Percentiles rank a stretch among this genome's conserved stretches.
Evolutionary conservation across 2,329 filamentous ascomycete genomes (phyloP).

Genomic region (Atkinsonella texensis): DNA sequence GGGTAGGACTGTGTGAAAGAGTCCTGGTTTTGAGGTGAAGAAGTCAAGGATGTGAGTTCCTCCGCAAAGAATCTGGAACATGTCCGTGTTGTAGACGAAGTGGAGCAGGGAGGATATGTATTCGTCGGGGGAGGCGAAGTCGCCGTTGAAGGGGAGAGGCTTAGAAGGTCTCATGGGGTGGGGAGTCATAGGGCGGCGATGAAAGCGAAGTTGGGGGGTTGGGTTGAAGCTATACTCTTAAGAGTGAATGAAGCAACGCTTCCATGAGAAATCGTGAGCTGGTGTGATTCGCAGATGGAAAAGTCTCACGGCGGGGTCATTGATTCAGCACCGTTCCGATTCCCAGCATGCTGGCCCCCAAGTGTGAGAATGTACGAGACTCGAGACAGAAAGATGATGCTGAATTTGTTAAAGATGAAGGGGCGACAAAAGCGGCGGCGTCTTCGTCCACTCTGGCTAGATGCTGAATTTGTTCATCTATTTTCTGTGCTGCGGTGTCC

Average conservation of each 20-base stretch:
- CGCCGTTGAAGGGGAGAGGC: constrained; percentile 55
- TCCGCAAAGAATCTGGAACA: constrained; percentile 83
- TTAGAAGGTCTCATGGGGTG: constrained; percentile 16
- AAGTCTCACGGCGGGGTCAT: too few relatives aligned
- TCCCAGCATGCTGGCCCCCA: too few relatives aligned
- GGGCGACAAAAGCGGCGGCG: too few relatives aligned
- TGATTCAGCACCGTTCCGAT: too few relatives aligned
- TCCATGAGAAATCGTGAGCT: too few relatives aligned
- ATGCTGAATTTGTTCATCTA: not conserved
- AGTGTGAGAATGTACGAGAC: too few relatives aligned
- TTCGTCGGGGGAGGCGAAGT: constrained; percentile 58
- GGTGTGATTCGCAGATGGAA: too few relatives aligned
- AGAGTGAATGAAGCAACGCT: not conserved
- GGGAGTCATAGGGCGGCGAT: not conserved
- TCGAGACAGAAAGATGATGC: too few relatives aligned
- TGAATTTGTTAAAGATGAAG: too few relatives aligned
- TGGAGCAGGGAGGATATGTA: constrained; percentile 69
- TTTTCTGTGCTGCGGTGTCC: not conserved
- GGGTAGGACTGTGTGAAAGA: constrained; percentile 69
- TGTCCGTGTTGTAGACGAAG: constrained; percentile 61
- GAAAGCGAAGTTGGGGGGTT: not conserved
- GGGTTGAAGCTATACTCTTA: not conserved
- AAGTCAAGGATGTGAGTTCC: constrained; percentile 97
- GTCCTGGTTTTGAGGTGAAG: constrained; percentile 71
- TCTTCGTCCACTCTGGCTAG: too few relatives aligned